Evolutionary conservation across 768 basidiomycete genomes (phyloP), one percentile per base, ranked within the genome.

Genomic region (Boletus patriciae): DNA sequence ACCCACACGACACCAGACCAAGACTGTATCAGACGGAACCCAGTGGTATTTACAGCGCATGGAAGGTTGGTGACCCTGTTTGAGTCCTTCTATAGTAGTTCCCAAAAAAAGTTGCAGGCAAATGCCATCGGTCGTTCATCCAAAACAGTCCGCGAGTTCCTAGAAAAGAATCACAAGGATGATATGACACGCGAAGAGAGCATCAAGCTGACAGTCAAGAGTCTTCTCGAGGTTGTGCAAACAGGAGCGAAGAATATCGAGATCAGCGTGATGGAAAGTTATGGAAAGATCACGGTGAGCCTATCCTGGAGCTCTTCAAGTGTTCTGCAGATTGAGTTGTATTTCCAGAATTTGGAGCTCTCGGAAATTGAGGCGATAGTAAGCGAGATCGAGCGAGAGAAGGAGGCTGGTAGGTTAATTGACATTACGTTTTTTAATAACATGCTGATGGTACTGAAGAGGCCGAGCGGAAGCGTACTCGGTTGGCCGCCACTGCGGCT

Each of bases 211-310:
- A 94, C 97, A 0, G 84, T 99, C 60, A 98, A 98, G 78, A 90
- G 89, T 70, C 77, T 99, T 65, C 79, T 99, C 23, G 97, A 99
- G 73, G 95, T 99, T 37, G 97, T 99, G 9, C 97, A 98, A 76
- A 98, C 97, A 2, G 97, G 97, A n/a, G 97, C 97, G 6, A 98
- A 98, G 80, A 99, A 99, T 74, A 98, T 99, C 60, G 97, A 99
- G 73, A 93, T 99, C 65, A 94, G 90, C 59, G 92, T 98, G 44
- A 95, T 98, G 92, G 94, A 97, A 69, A 83, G 87, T 58, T 98
- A 93, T 70, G 92, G 92, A 57, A 90, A 94, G 76, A 85, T 96
- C 52, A 92, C 92, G 44, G 95, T 97, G 61, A 61, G 83, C 67
- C 21, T 15, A 42, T 50, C 36, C 41, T 45, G 13, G 1, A 44